Conservation (phyloP, 176 grass and related monocot species). For the Cenchrus fungigraminus region DNA sequence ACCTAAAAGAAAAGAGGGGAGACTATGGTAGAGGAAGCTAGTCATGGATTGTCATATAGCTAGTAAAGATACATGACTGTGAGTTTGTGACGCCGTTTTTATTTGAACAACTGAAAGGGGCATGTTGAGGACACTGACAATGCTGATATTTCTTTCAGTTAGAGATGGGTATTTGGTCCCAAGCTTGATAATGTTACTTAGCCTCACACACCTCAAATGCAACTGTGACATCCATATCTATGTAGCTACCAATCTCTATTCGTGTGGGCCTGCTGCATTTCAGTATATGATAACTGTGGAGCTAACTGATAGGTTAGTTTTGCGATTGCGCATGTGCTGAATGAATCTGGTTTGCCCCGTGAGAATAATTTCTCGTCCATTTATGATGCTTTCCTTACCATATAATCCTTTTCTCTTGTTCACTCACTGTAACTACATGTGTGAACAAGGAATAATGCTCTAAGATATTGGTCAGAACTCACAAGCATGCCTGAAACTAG, state of each 20-base stretch:
- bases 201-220: neutral
- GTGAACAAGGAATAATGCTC: neutral
- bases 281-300: slow-evolving; percentile 1
- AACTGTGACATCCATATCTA: neutral
- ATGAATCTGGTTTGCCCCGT: neutral
- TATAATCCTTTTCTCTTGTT: slow-evolving; percentile 12
- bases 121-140: neutral
- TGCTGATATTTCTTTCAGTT: neutral
- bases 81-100: neutral
- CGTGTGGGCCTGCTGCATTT: neutral
- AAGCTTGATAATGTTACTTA: neutral
- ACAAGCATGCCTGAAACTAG: neutral
- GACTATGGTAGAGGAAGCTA: neutral
- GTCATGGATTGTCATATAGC: neutral
- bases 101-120: neutral
- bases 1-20: neutral
- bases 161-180: slow-evolving; percentile 27
- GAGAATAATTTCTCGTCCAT: neutral
- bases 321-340: neutral
- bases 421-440: neutral
- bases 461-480: neutral
- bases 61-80: neutral
- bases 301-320: slow-evolving; percentile 24
- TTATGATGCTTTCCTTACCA: neutral
- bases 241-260: slow-evolving; percentile 7